Conservation (phyloP, 2,329 filamentous ascomycete species). For the Aspergillus sp. region DNA sequence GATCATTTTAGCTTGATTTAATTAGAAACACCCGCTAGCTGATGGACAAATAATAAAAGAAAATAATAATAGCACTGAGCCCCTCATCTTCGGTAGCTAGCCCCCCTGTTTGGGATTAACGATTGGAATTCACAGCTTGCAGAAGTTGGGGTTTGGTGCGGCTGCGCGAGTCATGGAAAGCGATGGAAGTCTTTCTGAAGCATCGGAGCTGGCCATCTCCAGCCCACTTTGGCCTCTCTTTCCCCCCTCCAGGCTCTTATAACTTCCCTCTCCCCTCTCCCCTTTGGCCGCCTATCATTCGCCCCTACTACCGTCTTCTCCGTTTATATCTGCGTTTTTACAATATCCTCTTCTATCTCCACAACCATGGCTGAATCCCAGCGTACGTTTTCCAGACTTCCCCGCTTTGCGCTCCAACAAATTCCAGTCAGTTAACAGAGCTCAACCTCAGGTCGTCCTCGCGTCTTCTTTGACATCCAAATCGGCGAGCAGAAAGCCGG, state of each 20-base stretch:
- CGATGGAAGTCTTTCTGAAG: constrained; percentile 35
- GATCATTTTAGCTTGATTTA: constrained; percentile 10
- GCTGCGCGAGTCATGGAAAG: constrained; percentile 33
- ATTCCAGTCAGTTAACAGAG: constrained; percentile 9
- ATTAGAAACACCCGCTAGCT: constrained; percentile 7
- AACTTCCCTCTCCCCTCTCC: neutral
- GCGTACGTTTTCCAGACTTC: constrained; percentile 26
- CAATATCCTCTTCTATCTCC: constrained; percentile 4
- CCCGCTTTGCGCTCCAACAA: constrained; percentile 23
- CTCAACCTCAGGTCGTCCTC: constrained; percentile 57
- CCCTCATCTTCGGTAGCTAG: neutral
- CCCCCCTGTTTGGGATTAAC: neutral
- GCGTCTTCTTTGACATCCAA: constrained; percentile 91
- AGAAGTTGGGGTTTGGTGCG: constrained; percentile 9
- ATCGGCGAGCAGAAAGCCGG: constrained; percentile 73
- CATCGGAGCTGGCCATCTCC: constrained; percentile 14
- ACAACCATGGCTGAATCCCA: constrained; percentile 36
- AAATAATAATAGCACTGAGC: neutral
- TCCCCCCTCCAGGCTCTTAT: constrained; percentile 3
- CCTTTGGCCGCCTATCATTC: constrained; percentile 7
- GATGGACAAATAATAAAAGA: neutral
- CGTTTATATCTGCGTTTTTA: constrained; percentile 8
- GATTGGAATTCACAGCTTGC: neutral
- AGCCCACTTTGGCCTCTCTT: constrained; percentile 12
- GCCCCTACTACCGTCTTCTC: constrained; percentile 11